Evolutionary conservation across 2,329 filamentous ascomycete genomes (phyloP).

Genomic region (Monosporascus sp.): DNA sequence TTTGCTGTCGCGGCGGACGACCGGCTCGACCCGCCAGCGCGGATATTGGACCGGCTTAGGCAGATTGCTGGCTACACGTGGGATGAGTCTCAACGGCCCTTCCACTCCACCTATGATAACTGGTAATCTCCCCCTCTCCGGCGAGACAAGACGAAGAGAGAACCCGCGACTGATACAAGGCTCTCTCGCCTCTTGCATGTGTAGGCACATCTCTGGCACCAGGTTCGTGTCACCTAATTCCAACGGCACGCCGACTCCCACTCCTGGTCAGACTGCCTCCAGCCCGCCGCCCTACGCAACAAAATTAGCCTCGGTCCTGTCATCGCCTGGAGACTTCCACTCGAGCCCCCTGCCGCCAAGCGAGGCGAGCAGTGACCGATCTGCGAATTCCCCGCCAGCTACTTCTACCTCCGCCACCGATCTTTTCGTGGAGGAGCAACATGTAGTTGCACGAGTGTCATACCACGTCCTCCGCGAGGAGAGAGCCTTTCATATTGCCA

Average conservation of each 20-base stretch:
- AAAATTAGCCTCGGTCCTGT: constrained; percentile 38
- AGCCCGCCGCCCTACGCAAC: constrained; percentile 38
- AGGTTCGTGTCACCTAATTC: constrained; percentile 49
- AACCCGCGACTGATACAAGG: background rate
- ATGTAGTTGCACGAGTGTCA: constrained; percentile 77
- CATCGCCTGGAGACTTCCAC: constrained; percentile 37
- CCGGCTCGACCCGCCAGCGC: constrained; percentile 57
- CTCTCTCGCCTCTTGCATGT: constrained; percentile 14
- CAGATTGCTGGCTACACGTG: constrained; percentile 72
- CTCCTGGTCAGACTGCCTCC: constrained; percentile 38
- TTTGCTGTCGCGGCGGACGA: constrained; percentile 46
- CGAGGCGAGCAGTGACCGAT: constrained; percentile 35
- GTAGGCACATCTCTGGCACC: constrained; percentile 62
- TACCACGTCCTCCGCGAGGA: constrained; percentile 79
- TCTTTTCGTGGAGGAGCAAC: constrained; percentile 50
- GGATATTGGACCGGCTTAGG: constrained; percentile 66
- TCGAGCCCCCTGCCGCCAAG: constrained; percentile 30
- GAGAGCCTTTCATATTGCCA: constrained; percentile 78
- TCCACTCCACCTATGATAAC: constrained; percentile 76
- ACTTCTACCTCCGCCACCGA: constrained; percentile 37
- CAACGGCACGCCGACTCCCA: constrained; percentile 39
- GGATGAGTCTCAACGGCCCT: constrained; percentile 58
- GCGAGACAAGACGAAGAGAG: background rate
- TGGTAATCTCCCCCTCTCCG: constrained; percentile 48
- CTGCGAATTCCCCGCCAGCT: constrained; percentile 29